These are phyloP conservation scores for Teunomyces kruisii DNA, from an alignment of 805 yeast species.

Conservation along the genomic window DNA sequence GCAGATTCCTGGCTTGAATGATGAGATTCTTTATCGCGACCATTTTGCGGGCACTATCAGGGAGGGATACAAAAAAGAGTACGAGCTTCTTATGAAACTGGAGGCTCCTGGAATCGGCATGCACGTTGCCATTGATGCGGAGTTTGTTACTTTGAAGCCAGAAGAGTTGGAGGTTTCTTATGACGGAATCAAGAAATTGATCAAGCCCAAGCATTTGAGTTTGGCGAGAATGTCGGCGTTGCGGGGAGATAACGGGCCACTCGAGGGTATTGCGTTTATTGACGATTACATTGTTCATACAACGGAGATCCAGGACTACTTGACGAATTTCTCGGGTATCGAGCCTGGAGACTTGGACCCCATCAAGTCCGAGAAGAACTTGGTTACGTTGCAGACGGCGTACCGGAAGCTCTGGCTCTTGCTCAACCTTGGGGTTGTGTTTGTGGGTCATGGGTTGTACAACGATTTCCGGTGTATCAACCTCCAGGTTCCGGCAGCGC, in stretches of 20 bases:
- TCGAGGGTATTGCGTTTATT: slow-evolving; percentile 75
- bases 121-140: slow-evolving; percentile 93
- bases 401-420: slow-evolving; percentile 89
- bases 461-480: slow-evolving; percentile 94
- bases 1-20: slow-evolving; percentile 43
- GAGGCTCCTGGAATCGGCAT: slow-evolving; percentile 78
- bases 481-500: slow-evolving; percentile 78
- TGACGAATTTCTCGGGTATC: slow-evolving; percentile 92
- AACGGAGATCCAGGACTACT: slow-evolving; percentile 73
- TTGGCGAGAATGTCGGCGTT: slow-evolving; percentile 88
- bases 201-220: slow-evolving; percentile 73
- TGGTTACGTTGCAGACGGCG: slow-evolving; percentile 79
- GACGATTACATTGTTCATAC: slow-evolving; percentile 87
- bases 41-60: slow-evolving; percentile 69
- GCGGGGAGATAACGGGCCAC: slow-evolving; percentile 65
- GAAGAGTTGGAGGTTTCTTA: slow-evolving; percentile 78
- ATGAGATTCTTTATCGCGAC: slow-evolving; percentile 68
- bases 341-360: slow-evolving; percentile 89
- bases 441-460: slow-evolving; percentile 91
- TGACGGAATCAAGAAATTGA: slow-evolving; percentile 65
- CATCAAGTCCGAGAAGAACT: slow-evolving; percentile 54
- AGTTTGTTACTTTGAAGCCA: slow-evolving; percentile 79
- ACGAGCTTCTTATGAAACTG: slow-evolving; percentile 59
- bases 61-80: slow-evolving; percentile 58
- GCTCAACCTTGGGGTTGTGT: slow-evolving; percentile 82